These are phyloP conservation scores for Saccharomyces pastorianus DNA, from an alignment of 1,139 yeast genomes.

Conservation along the genomic window DNA sequence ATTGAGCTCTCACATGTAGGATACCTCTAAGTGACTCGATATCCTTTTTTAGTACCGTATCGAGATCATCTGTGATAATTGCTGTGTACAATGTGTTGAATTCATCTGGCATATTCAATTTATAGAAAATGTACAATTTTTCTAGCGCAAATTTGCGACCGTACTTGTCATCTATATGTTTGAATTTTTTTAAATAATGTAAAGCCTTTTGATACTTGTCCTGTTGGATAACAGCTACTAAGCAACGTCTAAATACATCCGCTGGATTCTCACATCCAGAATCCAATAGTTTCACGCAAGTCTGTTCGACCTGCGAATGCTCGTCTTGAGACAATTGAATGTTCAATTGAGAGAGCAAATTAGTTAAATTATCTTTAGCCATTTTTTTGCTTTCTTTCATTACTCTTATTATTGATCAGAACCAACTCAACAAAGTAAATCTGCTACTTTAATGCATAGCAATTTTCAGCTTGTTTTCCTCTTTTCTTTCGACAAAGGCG, in stretches of 20 bases:
- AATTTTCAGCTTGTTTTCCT: background rate
- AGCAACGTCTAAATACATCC: constrained; percentile 41
- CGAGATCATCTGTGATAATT: constrained; percentile 26
- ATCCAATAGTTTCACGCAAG: constrained; percentile 38
- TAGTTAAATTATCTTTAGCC: constrained; percentile 33
- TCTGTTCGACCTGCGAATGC: constrained; percentile 40
- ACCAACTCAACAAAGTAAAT: background rate
- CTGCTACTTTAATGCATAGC: background rate
- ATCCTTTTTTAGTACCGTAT: constrained; percentile 15
- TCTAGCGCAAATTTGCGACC: constrained; percentile 40
- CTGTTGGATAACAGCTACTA: constrained; percentile 63
- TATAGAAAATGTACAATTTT: constrained; percentile 63
- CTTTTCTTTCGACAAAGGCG: background rate
- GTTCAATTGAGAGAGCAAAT: constrained; percentile 40
- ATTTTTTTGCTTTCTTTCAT: constrained; percentile 6
- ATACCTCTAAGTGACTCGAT: constrained; percentile 41
- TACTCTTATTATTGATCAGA: background rate
- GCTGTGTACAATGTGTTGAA: constrained; percentile 38
- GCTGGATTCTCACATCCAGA: constrained; percentile 38
- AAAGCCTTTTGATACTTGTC: constrained; percentile 59
- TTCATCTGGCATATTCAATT: constrained; percentile 42
- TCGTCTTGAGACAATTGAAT: constrained; percentile 41
- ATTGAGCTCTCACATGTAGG: constrained; percentile 76
- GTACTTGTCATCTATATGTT: constrained; percentile 33
- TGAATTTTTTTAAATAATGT: constrained; percentile 39